Percentiles rank a stretch among this genome's conserved stretches.
phyloP scores from a whole-genome alignment of 192 early-diverging fungal genomes.

The Linnemannia hyalina region DNA sequence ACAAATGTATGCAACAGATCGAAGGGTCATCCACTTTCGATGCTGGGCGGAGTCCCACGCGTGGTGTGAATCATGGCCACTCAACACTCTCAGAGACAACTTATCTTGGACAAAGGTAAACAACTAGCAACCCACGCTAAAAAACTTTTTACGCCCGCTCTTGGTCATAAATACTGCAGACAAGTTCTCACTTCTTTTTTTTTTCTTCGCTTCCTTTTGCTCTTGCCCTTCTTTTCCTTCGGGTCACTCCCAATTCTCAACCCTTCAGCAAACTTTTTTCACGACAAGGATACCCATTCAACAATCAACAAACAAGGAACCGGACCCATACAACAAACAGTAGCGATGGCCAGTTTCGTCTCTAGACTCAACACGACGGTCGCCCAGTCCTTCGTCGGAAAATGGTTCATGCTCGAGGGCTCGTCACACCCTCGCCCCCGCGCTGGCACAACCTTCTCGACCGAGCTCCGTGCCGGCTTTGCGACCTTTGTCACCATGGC shows the following conservation, averaged over 20 bases:
- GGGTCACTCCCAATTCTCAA: not conserved
- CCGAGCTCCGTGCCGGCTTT: constrained; percentile 76
- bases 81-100: not conserved
- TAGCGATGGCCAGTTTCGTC: constrained; percentile 60
- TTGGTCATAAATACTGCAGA: not conserved
- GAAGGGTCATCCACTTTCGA: not conserved
- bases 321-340: not conserved
- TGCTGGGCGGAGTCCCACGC: not conserved
- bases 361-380: constrained; percentile 68
- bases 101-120: not conserved
- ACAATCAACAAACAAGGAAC: not conserved
- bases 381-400: constrained; percentile 68
- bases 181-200: not conserved
- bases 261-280: not conserved
- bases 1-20: not conserved
- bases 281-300: constrained; percentile 10
- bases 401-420: constrained; percentile 80
- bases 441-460: constrained; percentile 68
- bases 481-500: constrained; percentile 81
- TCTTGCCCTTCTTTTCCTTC: not conserved
- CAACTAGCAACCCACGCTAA: not conserved
- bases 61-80: constrained; percentile 8
- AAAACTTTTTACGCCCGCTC: not conserved
- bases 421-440: constrained; percentile 70
- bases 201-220: constrained; percentile 4